phyloP scores from a whole-genome alignment of 2,329 filamentous ascomycete species.

The Arthroderma sp. region DNA sequence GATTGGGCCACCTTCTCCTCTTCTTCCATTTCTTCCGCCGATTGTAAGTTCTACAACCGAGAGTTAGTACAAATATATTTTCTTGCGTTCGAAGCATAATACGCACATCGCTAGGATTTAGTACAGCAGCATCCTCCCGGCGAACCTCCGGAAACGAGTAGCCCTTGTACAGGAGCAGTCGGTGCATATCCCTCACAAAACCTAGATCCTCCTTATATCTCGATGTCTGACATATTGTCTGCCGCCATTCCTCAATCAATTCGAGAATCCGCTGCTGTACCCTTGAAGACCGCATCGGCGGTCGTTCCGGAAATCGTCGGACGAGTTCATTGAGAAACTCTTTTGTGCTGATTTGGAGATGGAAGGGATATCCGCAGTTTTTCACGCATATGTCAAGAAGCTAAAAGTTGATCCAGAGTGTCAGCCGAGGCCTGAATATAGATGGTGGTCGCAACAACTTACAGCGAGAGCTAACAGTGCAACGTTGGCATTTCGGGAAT shows the following conservation, averaged over 20 bases:
- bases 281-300: slow-evolving; percentile 69
- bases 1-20: slow-evolving; percentile 91
- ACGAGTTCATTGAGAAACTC: slow-evolving; percentile 98
- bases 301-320: slow-evolving; percentile 84
- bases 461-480: slow-evolving; percentile 71
- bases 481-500: slow-evolving; percentile 93
- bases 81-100: slow-evolving; percentile 5
- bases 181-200: slow-evolving; percentile 95
- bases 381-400: slow-evolving; percentile 98
- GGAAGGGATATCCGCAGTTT: slow-evolving; percentile 98
- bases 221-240: slow-evolving; percentile 96
- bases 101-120: slow-evolving; percentile 92
- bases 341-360: slow-evolving; percentile 96
- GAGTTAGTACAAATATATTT: slow-evolving; percentile 2
- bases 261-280: slow-evolving; percentile 90
- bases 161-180: slow-evolving; percentile 88
- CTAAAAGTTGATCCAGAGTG: slow-evolving; percentile 23
- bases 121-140: slow-evolving; percentile 83
- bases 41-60: slow-evolving; percentile 65
- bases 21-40: slow-evolving; percentile 96
- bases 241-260: slow-evolving; percentile 94
- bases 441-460: slow-evolving; percentile 18
- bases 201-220: slow-evolving; percentile 94
- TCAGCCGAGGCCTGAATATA: background rate
- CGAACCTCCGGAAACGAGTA: slow-evolving; percentile 90